Percentiles rank a stretch among this genome's conserved stretches.
These are phyloP conservation scores for Schizopora paradoxa DNA, from an alignment of 1,284 basidiomycete genomes.

Conservation along the genomic window DNA sequence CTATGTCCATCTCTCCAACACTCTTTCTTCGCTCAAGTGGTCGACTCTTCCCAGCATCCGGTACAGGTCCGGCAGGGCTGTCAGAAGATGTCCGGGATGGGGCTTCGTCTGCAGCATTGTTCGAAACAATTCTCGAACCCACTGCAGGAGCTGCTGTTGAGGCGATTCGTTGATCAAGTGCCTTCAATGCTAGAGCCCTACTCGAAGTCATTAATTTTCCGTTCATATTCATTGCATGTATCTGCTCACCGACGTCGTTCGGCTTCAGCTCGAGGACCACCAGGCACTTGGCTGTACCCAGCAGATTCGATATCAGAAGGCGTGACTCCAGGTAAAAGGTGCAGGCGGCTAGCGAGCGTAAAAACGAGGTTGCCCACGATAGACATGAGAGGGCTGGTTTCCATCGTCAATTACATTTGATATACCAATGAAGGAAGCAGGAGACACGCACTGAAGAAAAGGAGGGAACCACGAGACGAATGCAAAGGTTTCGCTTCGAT, in stretches of 20 bases:
- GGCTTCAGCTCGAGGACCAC: conserved; percentile 87
- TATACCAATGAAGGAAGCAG: conserved; percentile 36
- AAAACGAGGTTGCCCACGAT: conserved; percentile 67
- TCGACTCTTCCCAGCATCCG: conserved; percentile 30
- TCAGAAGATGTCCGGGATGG: conserved; percentile 25
- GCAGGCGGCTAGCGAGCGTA: conserved; percentile 66
- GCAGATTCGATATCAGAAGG: conserved; percentile 66
- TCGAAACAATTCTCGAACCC: conserved; percentile 30
- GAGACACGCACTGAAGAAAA: conserved; percentile 72
- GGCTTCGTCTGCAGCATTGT: conserved; percentile 31
- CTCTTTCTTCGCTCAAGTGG: conserved; percentile 23
- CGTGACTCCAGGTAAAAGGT: conserved; percentile 70
- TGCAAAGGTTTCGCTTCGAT: conserved; percentile 95
- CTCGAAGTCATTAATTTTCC: conserved; percentile 9
- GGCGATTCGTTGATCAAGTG: conserved; percentile 88
- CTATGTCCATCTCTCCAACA: conserved; percentile 26
- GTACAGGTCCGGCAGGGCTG: conserved; percentile 26
- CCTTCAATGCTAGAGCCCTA: conserved; percentile 90
- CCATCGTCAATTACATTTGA: conserved; percentile 12
- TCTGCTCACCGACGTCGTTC: conserved; percentile 74
- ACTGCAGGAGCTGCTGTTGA: conserved; percentile 47
- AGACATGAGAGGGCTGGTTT: conserved; percentile 56
- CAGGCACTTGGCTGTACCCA: conserved; percentile 71
- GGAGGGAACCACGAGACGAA: conserved; percentile 97
- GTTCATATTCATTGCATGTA: neutral